These are phyloP conservation scores for Sarocladium brachiariae DNA, from an alignment of 2,329 filamentous ascomycete genomes.

Conservation along the genomic window DNA sequence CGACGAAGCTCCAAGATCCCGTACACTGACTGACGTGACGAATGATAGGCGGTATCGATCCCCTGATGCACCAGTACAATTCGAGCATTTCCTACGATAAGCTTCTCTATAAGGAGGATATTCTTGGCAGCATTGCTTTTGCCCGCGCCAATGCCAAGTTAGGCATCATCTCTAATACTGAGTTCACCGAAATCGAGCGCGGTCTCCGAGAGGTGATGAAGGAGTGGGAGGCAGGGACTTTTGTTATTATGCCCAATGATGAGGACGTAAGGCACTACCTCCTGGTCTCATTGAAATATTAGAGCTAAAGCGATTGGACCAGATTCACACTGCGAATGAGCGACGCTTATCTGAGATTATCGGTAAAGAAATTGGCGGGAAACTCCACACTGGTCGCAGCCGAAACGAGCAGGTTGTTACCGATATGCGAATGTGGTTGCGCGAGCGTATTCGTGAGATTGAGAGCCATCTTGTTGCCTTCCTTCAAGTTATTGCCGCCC, in stretches of 20 bases:
- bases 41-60: conserved; percentile 65
- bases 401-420: conserved; percentile 69
- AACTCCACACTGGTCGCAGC: conserved; percentile 64
- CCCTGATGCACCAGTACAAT: conserved; percentile 83
- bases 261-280: conserved; percentile 38
- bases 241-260: conserved; percentile 44
- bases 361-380: conserved; percentile 62
- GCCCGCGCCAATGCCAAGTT: conserved; percentile 71
- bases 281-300: conserved; percentile 10
- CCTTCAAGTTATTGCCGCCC: conserved; percentile 17
- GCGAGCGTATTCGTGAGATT: conserved; percentile 19
- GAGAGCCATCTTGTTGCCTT: conserved; percentile 19
- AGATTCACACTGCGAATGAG: conserved; percentile 50
- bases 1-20: conserved; percentile 17
- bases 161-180: conserved; percentile 64
- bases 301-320: conserved; percentile 24
- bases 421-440: conserved; percentile 63
- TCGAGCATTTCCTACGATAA: conserved; percentile 71
- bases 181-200: conserved; percentile 68
- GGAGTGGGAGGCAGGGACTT: conserved; percentile 47
- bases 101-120: conserved; percentile 72
- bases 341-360: conserved; percentile 59
- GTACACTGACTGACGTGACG: conserved; percentile 22
- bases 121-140: conserved; percentile 73
- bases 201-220: conserved; percentile 55